Conservation (phyloP, 2,329 filamentous ascomycete genomes). For the Immersiporthe knoxdaviesiana region DNA sequence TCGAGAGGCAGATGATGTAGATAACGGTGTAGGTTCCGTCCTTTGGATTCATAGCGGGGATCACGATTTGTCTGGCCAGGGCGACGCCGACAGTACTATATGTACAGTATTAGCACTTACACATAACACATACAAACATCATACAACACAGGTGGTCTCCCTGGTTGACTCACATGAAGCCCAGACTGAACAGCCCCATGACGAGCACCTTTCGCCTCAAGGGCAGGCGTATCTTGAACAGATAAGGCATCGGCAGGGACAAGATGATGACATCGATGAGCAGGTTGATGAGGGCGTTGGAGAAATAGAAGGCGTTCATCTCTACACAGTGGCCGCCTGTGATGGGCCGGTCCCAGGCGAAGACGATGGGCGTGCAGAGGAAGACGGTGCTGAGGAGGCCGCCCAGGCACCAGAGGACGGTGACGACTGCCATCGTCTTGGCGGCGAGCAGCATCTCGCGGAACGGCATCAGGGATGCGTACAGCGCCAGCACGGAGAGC, state of each 20-base stretch:
- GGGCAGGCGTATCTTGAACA: background rate
- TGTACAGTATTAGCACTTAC: background rate
- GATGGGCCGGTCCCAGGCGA: background rate
- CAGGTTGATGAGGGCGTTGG: background rate
- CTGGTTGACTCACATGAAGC: background rate
- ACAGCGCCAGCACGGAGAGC: conserved; percentile 3
- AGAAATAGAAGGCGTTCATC: background rate
- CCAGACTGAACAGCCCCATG: conserved; percentile 1
- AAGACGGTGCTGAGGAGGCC: background rate
- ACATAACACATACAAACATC: background rate
- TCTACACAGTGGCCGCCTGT: background rate
- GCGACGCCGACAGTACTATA: background rate
- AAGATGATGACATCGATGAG: background rate
- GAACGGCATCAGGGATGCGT: background rate
- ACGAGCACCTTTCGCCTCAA: background rate
- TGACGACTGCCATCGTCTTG: background rate
- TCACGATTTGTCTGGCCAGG: background rate
- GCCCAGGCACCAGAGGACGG: background rate
- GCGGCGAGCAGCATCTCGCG: background rate
- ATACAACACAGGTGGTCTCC: background rate
- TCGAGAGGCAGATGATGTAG: background rate
- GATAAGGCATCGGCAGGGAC: background rate
- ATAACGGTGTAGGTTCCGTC: background rate
- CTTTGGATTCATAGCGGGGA: background rate
- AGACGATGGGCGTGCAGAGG: background rate